These are phyloP conservation scores for Didymella pomorum DNA, from an alignment of 2,329 filamentous ascomycete species.

Conservation along the genomic window DNA sequence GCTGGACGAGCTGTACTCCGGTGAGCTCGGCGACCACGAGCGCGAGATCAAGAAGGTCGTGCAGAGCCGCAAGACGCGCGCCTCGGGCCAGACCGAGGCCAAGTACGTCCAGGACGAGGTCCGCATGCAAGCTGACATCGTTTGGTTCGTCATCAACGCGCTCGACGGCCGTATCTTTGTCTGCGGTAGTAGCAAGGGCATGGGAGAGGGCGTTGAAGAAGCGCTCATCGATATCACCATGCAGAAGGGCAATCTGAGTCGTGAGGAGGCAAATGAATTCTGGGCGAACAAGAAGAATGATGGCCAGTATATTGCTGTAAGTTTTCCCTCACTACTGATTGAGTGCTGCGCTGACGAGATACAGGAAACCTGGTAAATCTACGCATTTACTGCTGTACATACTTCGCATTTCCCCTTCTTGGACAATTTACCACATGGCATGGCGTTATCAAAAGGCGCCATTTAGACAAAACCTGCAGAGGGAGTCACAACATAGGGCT, in stretches of 20 bases:
- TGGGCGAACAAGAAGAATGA: slow-evolving; percentile 92
- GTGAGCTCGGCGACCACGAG: slow-evolving; percentile 81
- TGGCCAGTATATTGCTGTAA: slow-evolving; percentile 90
- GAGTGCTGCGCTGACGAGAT: not conserved
- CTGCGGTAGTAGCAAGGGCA: slow-evolving; percentile 92
- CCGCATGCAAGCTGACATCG: slow-evolving; percentile 86
- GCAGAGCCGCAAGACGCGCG: slow-evolving; percentile 59
- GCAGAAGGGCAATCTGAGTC: slow-evolving; percentile 86
- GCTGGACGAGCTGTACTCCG: slow-evolving; percentile 94
- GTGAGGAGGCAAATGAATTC: slow-evolving; percentile 83
- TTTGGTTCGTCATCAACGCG: slow-evolving; percentile 97
- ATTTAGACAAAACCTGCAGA: slow-evolving; percentile 17
- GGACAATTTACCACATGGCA: slow-evolving; percentile 1
- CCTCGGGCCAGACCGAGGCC: slow-evolving; percentile 62
- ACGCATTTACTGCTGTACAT: slow-evolving; percentile 7
- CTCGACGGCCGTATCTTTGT: slow-evolving; percentile 97
- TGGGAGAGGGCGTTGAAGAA: slow-evolving; percentile 94
- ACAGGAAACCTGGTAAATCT: slow-evolving; percentile 23
- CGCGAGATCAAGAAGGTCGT: slow-evolving; percentile 59
- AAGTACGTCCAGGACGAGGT: slow-evolving; percentile 98
- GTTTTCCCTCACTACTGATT: slow-evolving; percentile 10
- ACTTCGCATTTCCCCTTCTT: not conserved
- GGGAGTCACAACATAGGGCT: slow-evolving; percentile 3
- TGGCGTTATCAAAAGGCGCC: slow-evolving; percentile 19
- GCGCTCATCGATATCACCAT: slow-evolving; percentile 90